phyloP scores from a whole-genome alignment of 805 yeast genomes.

The Candida verbasci region DNA sequence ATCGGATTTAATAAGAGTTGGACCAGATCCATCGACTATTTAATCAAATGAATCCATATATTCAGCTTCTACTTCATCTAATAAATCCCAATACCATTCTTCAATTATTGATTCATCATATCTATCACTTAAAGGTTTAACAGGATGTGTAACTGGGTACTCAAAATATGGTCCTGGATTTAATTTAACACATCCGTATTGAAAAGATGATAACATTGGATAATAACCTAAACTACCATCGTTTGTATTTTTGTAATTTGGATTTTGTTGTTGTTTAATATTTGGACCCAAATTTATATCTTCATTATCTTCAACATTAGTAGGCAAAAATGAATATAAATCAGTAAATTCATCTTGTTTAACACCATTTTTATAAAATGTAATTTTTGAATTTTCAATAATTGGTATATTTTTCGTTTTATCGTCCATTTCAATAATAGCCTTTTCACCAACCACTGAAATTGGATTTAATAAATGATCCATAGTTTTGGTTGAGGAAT shows the following conservation, averaged over 20 bases:
- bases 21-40: slow-evolving; percentile 9
- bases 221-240: slow-evolving; percentile 88
- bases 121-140: slow-evolving; percentile 53
- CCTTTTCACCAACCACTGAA: slow-evolving; percentile 65
- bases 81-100: slow-evolving; percentile 74
- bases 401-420: slow-evolving; percentile 35
- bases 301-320: slow-evolving; percentile 52
- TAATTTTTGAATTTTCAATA: slow-evolving; percentile 55
- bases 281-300: slow-evolving; percentile 19
- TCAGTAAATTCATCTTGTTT: slow-evolving; percentile 60
- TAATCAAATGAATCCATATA: slow-evolving; percentile 43
- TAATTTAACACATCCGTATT: slow-evolving; percentile 69
- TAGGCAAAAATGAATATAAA: slow-evolving; percentile 75
- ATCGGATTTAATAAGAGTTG: slow-evolving; percentile 5
- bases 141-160: slow-evolving; percentile 35
- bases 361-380: slow-evolving; percentile 75
- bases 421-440: slow-evolving; percentile 46
- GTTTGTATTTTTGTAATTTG: slow-evolving; percentile 46
- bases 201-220: slow-evolving; percentile 82
- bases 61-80: slow-evolving; percentile 77
- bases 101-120: slow-evolving; percentile 72
- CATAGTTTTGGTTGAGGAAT: slow-evolving; percentile 63
- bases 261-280: slow-evolving; percentile 33
- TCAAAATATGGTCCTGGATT: slow-evolving; percentile 66
- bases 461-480: slow-evolving; percentile 72